Evolutionary conservation across 208 protist species (phyloP), one percentile per base, ranked within the genome.

Genomic region (Trypanosoma theileri): DNA sequence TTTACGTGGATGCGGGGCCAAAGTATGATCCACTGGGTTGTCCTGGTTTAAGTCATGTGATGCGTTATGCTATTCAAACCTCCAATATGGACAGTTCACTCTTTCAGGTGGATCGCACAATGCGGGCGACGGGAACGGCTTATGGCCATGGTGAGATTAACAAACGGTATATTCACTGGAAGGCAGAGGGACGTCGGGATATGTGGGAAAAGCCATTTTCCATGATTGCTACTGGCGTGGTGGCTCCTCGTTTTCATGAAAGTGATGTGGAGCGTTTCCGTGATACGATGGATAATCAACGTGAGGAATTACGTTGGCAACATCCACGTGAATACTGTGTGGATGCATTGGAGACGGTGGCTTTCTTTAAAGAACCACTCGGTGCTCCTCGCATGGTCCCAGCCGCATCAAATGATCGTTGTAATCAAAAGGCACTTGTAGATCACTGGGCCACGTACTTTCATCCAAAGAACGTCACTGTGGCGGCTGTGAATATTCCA

Each of bases 341-440:
- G 14, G 85, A 95, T 51, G 73, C 84, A 59, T 79, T 93, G 22
- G 89, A 95, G 79, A 85, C 75, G 51, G 80, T 95, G n/a, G 86
- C 89, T 35, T 95, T 95, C 71, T 95, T 86, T 80, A 95, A 93
- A 80, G 89, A 95, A 77, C 89, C 89, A 1, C 87, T 95, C 40
- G 89, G 86, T 4, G 67, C 69, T 40, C 81, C 86, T 17, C 89
- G 89, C 66, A 83, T 85, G 74, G 86, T 95, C 63, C 84, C 82
- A 17, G 72, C 69, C 16, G 73, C 76, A 59, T 57, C 78, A 19
- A 93, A 92, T 80, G 89, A 95, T 75, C 80, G 79, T 70, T 91
- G 85, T 77, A 89, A 69, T 63, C 79, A 83, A 66, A 80, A 77
- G 66, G 86, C 76, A 28, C 82, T 94, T 52, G 69, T 94, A 9